These are phyloP conservation scores for Triticum timopheevii DNA, from an alignment of 176 grass and related monocot genomes.

Conservation along the genomic window DNA sequence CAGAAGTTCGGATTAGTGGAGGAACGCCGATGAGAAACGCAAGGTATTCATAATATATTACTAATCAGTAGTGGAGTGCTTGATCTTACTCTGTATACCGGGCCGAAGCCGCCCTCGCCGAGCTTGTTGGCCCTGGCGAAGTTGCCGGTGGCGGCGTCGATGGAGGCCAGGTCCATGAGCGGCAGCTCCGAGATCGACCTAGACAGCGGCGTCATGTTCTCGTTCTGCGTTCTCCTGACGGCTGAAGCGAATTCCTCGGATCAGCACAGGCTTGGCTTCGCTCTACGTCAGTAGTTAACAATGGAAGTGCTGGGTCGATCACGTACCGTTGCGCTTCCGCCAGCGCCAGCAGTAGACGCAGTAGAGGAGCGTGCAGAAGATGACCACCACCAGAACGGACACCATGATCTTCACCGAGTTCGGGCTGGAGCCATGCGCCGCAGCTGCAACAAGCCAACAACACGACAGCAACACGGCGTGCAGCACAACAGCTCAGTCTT, in stretches of 20 bases:
- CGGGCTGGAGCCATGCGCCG: slow-evolving; percentile 30
- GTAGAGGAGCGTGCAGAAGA: slow-evolving; percentile 65
- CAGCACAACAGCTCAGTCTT: not conserved
- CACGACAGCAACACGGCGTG: not conserved
- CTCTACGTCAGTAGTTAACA: no score
- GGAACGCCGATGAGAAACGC: no score
- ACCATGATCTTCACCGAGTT: slow-evolving; percentile 60
- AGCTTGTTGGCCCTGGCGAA: slow-evolving; percentile 87
- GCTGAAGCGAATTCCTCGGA: slow-evolving; percentile 30
- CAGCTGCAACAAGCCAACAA: not conserved
- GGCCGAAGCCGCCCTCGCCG: slow-evolving; percentile 90
- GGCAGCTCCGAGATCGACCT: slow-evolving; percentile 59
- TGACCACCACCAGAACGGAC: slow-evolving; percentile 64
- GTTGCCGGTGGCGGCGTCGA: slow-evolving; percentile 63
- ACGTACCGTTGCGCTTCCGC: slow-evolving; percentile 81
- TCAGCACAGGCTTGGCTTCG: no score
- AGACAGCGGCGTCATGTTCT: slow-evolving; percentile 50
- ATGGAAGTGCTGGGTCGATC: not conserved
- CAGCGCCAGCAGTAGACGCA: slow-evolving; percentile 96
- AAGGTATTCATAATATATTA: no score
- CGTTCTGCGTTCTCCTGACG: slow-evolving; percentile 52
- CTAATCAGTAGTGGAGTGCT: not conserved
- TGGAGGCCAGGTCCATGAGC: slow-evolving; percentile 65
- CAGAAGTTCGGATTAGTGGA: no score
- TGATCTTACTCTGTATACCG: slow-evolving; percentile 60